These are phyloP conservation scores for Cladobotryum mycophilum DNA, from an alignment of 2,329 filamentous ascomycete genomes.

Conservation along the genomic window DNA sequence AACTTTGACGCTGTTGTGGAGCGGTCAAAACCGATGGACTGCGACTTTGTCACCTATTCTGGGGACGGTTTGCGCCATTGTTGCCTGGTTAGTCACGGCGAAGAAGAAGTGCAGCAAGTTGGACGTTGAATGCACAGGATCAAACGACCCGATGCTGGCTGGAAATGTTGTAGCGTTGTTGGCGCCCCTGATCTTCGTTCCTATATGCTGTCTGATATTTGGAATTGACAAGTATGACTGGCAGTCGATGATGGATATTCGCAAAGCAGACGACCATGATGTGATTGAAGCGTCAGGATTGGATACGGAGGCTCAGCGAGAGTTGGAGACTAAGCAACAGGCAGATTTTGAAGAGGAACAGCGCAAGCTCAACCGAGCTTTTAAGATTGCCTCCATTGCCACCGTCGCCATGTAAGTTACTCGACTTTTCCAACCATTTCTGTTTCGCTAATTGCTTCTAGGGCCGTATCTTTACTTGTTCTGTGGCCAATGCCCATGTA, in stretches of 20 bases:
- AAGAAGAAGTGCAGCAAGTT: slow-evolving; percentile 63
- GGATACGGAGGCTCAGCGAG: slow-evolving; percentile 19
- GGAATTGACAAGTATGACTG: slow-evolving; percentile 73
- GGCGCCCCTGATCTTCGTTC: slow-evolving; percentile 67
- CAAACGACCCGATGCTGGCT: slow-evolving; percentile 80
- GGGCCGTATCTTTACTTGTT: slow-evolving; percentile 64
- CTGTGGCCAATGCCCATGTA: slow-evolving; percentile 95
- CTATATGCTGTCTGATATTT: slow-evolving; percentile 60
- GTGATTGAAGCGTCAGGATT: slow-evolving; percentile 56
- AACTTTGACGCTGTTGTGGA: slow-evolving; percentile 74
- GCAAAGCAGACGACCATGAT: slow-evolving; percentile 71
- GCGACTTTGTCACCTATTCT: slow-evolving; percentile 62
- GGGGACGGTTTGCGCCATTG: slow-evolving; percentile 59
- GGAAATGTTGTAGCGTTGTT: slow-evolving; percentile 81
- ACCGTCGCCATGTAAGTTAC: slow-evolving; percentile 25
- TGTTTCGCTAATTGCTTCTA: slow-evolving; percentile 4
- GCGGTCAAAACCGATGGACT: slow-evolving; percentile 67
- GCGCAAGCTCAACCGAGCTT: slow-evolving; percentile 46
- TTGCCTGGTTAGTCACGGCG: slow-evolving; percentile 70
- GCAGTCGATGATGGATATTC: slow-evolving; percentile 73
- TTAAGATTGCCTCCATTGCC: slow-evolving; percentile 38
- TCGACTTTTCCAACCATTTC: not conserved
- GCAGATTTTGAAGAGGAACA: slow-evolving; percentile 39
- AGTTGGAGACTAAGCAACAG: slow-evolving; percentile 16
- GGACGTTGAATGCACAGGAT: slow-evolving; percentile 67